A percentile compares a stretch with the other conserved stretches of the same genome.
Conservation (phyloP, 768 basidiomycete genomes). For the Hysterangium stoloniferum region DNA sequence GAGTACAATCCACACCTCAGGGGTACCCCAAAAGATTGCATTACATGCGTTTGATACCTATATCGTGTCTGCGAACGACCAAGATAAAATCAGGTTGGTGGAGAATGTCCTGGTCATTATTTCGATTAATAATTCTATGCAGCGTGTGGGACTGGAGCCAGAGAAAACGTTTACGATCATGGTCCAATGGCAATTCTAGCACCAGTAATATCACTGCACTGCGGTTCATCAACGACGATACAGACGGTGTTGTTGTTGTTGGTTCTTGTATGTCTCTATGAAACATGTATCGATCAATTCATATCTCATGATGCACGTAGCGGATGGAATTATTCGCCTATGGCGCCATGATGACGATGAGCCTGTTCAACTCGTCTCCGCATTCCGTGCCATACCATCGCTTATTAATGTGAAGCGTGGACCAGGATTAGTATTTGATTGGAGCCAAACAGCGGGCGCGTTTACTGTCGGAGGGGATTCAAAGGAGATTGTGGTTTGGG, state of each 20-base stretch:
- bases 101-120: background rate
- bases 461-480: conserved; percentile 91
- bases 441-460: conserved; percentile 84
- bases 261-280: conserved; percentile 60
- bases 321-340: conserved; percentile 86
- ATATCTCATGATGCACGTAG: conserved; percentile 30
- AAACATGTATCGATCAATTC: too few species aligned
- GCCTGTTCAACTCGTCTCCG: conserved; percentile 85
- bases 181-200: conserved; percentile 81
- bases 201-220: conserved; percentile 82
- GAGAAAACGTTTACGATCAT: conserved; percentile 67
- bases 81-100: conserved; percentile 74
- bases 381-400: conserved; percentile 76
- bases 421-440: conserved; percentile 80
- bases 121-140: conserved; percentile 8
- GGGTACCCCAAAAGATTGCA: conserved; percentile 65
- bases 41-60: conserved; percentile 94
- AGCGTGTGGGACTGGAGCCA: conserved; percentile 96
- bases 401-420: conserved; percentile 49
- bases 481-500: conserved; percentile 85
- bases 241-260: conserved; percentile 81
- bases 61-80: conserved; percentile 76
- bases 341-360: conserved; percentile 69
- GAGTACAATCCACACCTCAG: conserved; percentile 49
- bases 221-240: conserved; percentile 92